Percentiles rank a stretch among this genome's conserved stretches.
Evolutionary conservation across 2,329 filamentous ascomycete species (phyloP).

Genomic region (Drechslerella dactyloides): DNA sequence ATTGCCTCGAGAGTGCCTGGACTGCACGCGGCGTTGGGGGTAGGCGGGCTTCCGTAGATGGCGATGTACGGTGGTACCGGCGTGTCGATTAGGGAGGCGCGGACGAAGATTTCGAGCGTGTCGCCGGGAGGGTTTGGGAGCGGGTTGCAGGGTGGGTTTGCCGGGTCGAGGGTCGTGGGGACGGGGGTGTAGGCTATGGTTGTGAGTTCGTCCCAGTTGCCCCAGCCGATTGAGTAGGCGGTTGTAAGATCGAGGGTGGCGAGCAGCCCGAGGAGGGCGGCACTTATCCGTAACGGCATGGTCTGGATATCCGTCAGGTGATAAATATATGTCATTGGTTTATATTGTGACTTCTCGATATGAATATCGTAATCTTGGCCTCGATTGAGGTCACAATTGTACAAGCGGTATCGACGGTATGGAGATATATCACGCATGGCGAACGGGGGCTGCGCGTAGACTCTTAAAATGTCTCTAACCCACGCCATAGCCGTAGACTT

Average conservation of each 20-base stretch:
- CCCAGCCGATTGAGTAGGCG: constrained; percentile 1
- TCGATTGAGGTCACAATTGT: no score
- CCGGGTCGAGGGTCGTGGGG: not conserved
- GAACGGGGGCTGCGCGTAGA: not conserved
- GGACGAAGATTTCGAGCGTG: constrained; percentile 1
- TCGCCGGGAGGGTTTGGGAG: not conserved
- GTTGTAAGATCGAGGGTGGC: not conserved
- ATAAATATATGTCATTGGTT: no score
- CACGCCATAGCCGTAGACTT: no score
- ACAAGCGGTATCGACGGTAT: no score
- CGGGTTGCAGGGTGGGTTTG: not conserved
- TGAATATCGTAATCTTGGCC: no score
- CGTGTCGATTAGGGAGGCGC: not conserved
- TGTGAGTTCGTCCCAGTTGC: constrained; percentile 1
- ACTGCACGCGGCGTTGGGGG: not conserved
- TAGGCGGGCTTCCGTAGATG: not conserved
- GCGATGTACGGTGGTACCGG: not conserved
- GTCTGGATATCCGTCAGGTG: no score
- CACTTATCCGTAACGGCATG: no score
- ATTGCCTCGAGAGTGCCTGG: not conserved
- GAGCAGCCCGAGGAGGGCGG: not conserved
- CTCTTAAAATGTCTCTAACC: not conserved
- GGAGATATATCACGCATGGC: no score
- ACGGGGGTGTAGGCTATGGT: not conserved
- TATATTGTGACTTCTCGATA: no score